phyloP scores from a whole-genome alignment of 768 basidiomycete species.

The Melanogaster broomeanus region DNA sequence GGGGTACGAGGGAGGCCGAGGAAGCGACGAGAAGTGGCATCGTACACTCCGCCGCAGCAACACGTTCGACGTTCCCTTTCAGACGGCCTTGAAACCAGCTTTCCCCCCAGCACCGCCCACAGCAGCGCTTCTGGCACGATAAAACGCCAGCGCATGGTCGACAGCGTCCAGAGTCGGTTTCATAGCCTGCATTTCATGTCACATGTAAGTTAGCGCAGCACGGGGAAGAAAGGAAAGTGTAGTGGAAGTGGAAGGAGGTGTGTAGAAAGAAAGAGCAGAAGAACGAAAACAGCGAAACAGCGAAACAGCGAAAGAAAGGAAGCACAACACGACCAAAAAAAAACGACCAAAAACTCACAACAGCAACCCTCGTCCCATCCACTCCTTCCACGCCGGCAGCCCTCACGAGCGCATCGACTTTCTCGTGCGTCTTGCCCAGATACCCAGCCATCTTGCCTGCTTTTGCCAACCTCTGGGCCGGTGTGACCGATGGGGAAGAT shows the following conservation, averaged over 20 bases:
- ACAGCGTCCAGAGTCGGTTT: conserved; percentile 73
- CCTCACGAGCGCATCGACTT: conserved; percentile 76
- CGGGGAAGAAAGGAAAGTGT: neutral
- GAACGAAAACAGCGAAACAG: neutral
- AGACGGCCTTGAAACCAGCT: conserved; percentile 9
- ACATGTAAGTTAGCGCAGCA: conserved; percentile 1
- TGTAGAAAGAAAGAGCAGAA: neutral
- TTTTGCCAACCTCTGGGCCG: conserved; percentile 73
- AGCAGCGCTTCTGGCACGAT: conserved; percentile 40
- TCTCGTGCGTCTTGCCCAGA: conserved; percentile 76
- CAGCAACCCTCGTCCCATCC: conserved; percentile 62
- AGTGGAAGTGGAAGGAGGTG: neutral
- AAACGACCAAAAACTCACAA: conserved; percentile 46
- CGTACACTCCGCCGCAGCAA: too few relatives aligned
- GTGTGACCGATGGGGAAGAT: conserved; percentile 48
- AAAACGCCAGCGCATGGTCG: conserved; percentile 67
- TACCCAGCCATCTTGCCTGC: conserved; percentile 88
- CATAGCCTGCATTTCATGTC: conserved; percentile 57
- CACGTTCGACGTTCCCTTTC: neutral
- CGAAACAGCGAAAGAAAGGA: neutral
- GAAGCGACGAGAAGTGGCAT: too few relatives aligned
- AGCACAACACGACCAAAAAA: neutral
- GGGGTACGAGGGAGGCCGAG: too few relatives aligned
- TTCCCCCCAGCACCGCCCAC: conserved; percentile 11
- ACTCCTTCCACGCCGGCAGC: conserved; percentile 59